These are phyloP conservation scores for Naganishia liquefaciens DNA, from an alignment of 1,284 basidiomycete genomes.

Conservation along the genomic window DNA sequence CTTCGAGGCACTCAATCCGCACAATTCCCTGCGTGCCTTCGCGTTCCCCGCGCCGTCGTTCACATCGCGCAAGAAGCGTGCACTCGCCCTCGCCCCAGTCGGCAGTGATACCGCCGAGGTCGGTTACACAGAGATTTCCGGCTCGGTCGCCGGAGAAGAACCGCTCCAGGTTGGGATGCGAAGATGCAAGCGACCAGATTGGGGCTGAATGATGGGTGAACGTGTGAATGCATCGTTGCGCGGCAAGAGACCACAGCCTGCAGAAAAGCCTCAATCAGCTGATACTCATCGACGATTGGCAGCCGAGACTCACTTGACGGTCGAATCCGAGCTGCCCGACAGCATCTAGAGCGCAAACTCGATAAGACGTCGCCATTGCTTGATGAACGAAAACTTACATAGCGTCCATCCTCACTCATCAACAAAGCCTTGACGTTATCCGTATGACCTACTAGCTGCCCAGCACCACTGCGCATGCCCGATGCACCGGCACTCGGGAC, in stretches of 20 bases:
- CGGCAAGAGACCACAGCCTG: constrained; percentile 90
- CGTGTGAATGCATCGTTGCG: constrained; percentile 88
- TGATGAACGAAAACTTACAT: constrained; percentile 61
- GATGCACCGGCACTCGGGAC: constrained; percentile 46
- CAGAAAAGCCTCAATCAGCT: constrained; percentile 54
- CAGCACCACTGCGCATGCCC: constrained; percentile 64
- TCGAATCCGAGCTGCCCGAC: constrained; percentile 84
- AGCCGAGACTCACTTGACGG: constrained; percentile 50
- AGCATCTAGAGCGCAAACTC: constrained; percentile 62
- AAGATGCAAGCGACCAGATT: constrained; percentile 89
- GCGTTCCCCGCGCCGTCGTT: constrained; percentile 43
- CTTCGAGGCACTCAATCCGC: constrained; percentile 80
- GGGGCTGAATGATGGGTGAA: constrained; percentile 94
- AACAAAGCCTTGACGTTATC: constrained; percentile 91
- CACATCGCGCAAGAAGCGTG: constrained; percentile 74
- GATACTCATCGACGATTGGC: neutral
- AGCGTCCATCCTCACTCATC: constrained; percentile 83
- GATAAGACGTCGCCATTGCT: neutral
- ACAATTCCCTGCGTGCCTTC: constrained; percentile 70
- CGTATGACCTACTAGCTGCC: constrained; percentile 84
- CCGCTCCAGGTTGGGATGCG: constrained; percentile 80
- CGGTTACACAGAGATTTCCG: constrained; percentile 84
- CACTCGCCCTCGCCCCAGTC: constrained; percentile 88
- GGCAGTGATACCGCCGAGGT: constrained; percentile 72
- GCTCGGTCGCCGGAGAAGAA: constrained; percentile 96